Base-by-base conservation (phyloP, 225 moss, liverwort and hornwort genomes). In the Ulota crispa region DNA sequence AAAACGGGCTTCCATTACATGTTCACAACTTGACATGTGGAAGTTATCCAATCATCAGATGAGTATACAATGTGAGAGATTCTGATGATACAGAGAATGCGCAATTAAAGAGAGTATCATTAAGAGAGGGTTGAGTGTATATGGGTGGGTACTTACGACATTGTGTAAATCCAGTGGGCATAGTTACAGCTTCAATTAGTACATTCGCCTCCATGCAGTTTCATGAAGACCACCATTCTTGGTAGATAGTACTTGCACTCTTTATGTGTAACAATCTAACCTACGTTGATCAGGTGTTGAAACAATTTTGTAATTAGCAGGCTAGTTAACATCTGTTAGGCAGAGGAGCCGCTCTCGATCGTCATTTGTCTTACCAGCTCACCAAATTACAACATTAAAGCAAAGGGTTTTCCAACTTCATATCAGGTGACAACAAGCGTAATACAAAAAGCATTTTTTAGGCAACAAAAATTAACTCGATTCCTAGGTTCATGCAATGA, bases 181-280 rank as follows among this genome's bases (percentile, higher is more conserved):
- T 13, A 77, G 43, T 80, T 64, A 56, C 69, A 77, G 85, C 83
- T 77, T 57, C 83, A 73, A 72, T 80, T 73, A 57, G 83, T 77
- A 83, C 77, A 77, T 73, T 71, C 62, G 78, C 67, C 68, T 76
- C 82, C 82, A 77, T 72, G 72, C 76, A 85, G 55, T 78, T 77
- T 83, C 83, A 77, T 59, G 63, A 73, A 80, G 32, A 83, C 54
- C 43, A 84, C 74, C 81, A 81, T 75, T 60, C 77, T 82, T 79
- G 71, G 66, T 79, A 75, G 76, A 76, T 71, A 71, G 76, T 80
- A 76, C 82, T 76, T 66, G 76, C 82, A 60, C 71, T 71, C 79
- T 66, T 76, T 76, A 77, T 75, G 75, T 72, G 50, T 57, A 70
- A 43, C 70, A 81, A 78, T 41, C 64, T 65, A 57, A 70, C 57